Percentiles rank a stretch among this genome's conserved stretches.
Conservation (phyloP, 2,329 filamentous ascomycete genomes). For the Ophiostoma tasmaniense region DNA sequence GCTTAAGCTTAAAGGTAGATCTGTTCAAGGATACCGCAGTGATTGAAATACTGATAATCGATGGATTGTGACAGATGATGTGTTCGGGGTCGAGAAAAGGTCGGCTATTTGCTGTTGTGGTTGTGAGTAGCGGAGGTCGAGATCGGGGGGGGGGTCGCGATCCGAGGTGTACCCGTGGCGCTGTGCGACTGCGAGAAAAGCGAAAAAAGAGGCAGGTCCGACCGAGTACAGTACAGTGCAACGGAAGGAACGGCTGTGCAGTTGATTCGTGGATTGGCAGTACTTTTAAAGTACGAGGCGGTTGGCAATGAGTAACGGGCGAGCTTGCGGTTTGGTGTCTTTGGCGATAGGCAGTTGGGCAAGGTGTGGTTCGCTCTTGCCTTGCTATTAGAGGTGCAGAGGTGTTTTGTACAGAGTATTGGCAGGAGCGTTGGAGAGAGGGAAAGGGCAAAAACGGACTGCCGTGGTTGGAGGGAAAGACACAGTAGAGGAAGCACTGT, state of each 20-base stretch:
- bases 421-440: slow-evolving; percentile 7
- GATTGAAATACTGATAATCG: too few species aligned
- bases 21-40: neutral
- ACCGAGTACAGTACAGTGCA: neutral
- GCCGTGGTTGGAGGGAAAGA: neutral
- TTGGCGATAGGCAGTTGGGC: neutral
- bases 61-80: neutral
- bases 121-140: neutral
- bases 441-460: slow-evolving; percentile 3
- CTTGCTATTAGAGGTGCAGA: neutral
- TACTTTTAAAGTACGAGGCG: neutral
- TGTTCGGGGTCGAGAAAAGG: neutral
- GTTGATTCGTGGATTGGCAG: neutral
- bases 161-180: neutral
- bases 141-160: slow-evolving; percentile 1
- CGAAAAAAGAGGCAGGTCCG: neutral
- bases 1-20: neutral
- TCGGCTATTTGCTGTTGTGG: too few species aligned
- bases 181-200: slow-evolving; percentile 2
- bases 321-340: neutral
- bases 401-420: neutral
- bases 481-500: neutral
- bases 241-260: neutral
- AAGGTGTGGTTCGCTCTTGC: slow-evolving; percentile 3
- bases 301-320: neutral